Evolutionary conservation across 345 rosid genomes (phyloP).

Genomic region (Erodium maritimum): DNA sequence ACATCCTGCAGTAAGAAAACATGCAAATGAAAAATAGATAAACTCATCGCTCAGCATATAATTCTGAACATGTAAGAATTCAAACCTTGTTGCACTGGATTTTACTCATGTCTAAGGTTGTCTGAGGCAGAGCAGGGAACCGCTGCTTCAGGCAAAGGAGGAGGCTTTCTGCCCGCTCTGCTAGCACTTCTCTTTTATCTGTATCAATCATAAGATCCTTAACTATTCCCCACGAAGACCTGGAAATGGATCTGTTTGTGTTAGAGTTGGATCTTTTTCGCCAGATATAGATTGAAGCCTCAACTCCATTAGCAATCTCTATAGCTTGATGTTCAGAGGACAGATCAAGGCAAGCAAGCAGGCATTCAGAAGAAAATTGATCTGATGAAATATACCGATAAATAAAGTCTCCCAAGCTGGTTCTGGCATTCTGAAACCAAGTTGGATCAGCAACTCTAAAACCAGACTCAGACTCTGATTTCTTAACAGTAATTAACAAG

Average conservation of each 20-base stretch:
- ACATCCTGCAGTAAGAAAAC: conserved; percentile 42
- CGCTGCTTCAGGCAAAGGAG: conserved; percentile 75
- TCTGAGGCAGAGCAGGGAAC: conserved; percentile 90
- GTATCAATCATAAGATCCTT: conserved; percentile 82
- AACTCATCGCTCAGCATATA: not conserved
- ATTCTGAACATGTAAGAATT: not conserved
- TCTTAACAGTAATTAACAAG: not conserved
- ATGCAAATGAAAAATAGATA: not conserved
- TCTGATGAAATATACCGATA: conserved; percentile 74
- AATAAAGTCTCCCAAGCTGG: conserved; percentile 71
- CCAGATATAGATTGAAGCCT: conserved; percentile 72
- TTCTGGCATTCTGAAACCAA: conserved; percentile 70
- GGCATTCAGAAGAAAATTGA: conserved; percentile 73
- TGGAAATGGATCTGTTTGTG: conserved; percentile 33
- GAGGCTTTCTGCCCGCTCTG: conserved; percentile 84
- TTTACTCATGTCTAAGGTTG: conserved; percentile 88
- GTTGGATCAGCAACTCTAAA: conserved; percentile 4
- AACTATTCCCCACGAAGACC: conserved; percentile 85
- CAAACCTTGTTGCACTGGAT: conserved; percentile 84
- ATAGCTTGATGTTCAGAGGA: conserved; percentile 91
- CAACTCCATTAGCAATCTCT: conserved; percentile 84
- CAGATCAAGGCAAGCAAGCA: conserved; percentile 89
- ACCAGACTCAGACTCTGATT: not conserved
- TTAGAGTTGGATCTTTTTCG: conserved; percentile 39
- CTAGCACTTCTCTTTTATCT: conserved; percentile 76